phyloP scores from a whole-genome alignment of 2,329 filamentous ascomycete genomes.

The Epichloe typhina region DNA sequence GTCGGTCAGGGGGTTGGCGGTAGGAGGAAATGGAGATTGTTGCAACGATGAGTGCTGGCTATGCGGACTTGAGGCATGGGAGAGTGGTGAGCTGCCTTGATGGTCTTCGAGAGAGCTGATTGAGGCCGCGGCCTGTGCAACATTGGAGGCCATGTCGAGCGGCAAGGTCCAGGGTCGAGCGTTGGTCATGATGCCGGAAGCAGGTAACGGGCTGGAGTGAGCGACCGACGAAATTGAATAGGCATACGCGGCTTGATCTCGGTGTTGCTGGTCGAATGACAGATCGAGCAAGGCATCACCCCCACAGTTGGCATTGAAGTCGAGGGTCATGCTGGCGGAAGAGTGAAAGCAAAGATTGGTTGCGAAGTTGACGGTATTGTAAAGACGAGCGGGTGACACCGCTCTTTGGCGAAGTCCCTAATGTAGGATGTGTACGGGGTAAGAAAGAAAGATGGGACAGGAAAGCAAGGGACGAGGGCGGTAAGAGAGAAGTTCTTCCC shows the following conservation, averaged over 20 bases:
- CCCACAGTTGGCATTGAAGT: slow-evolving; percentile 42
- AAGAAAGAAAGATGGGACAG: not conserved
- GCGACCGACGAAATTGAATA: slow-evolving; percentile 9
- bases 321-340: slow-evolving; percentile 38
- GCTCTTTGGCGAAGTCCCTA: slow-evolving; percentile 27
- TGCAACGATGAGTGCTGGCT: slow-evolving; percentile 36
- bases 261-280: slow-evolving; percentile 44
- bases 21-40: slow-evolving; percentile 40
- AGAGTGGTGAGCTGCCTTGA: slow-evolving; percentile 35
- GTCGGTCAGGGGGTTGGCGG: slow-evolving; percentile 41
- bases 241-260: slow-evolving; percentile 35
- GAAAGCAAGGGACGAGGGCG: not conserved
- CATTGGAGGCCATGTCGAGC: slow-evolving; percentile 36
- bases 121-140: slow-evolving; percentile 31
- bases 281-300: slow-evolving; percentile 49
- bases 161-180: slow-evolving; percentile 35
- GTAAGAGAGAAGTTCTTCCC: not conserved
- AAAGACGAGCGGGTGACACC: slow-evolving; percentile 27
- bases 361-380: slow-evolving; percentile 23
- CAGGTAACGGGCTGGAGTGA: slow-evolving; percentile 20
- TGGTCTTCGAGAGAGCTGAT: slow-evolving; percentile 34
- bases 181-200: slow-evolving; percentile 23
- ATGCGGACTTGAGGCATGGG: slow-evolving; percentile 37
- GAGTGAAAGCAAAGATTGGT: slow-evolving; percentile 19
- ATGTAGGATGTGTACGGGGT: slow-evolving; percentile 15